A percentile compares a stretch with the other conserved stretches of the same genome.
These are phyloP conservation scores for Fusarium torulosum DNA, from an alignment of 2,329 filamentous ascomycete genomes.

Conservation along the genomic window DNA sequence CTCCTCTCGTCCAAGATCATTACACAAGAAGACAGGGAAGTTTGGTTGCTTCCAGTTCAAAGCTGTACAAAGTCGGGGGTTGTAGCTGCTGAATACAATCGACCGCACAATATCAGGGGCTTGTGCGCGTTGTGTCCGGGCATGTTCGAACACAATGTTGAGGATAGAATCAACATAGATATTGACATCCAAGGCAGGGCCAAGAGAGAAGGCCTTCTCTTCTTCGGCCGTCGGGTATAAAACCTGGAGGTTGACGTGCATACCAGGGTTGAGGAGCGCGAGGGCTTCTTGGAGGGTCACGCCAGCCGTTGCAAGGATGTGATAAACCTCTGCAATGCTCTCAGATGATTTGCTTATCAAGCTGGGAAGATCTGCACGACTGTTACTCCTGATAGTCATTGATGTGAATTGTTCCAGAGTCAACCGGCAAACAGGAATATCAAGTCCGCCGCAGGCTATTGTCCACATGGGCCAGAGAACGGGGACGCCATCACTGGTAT, in stretches of 20 bases:
- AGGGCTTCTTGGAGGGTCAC: conserved; percentile 84
- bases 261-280: conserved; percentile 76
- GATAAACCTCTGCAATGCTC: conserved; percentile 75
- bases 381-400: conserved; percentile 60
- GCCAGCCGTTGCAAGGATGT: conserved; percentile 79
- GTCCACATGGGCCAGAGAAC: conserved; percentile 91
- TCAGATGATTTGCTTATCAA: conserved; percentile 62
- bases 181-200: conserved; percentile 86
- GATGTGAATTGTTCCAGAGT: conserved; percentile 78
- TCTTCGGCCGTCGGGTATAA: conserved; percentile 84
- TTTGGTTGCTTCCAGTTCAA: conserved; percentile 99
- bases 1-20: conserved; percentile 81
- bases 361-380: conserved; percentile 58
- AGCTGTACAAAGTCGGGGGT: conserved; percentile 88
- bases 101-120: conserved; percentile 81
- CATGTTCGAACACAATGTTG: conserved; percentile 90
- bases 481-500: conserved; percentile 87
- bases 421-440: conserved; percentile 84
- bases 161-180: conserved; percentile 86
- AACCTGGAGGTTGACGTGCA: conserved; percentile 93
- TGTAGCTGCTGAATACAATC: conserved; percentile 95
- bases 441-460: conserved; percentile 78
- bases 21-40: conserved; percentile 95
- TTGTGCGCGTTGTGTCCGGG: conserved; percentile 72
- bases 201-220: conserved; percentile 76